Base-by-base conservation (phyloP, 2,329 filamentous ascomycete genomes). In the Fusarium sp. region DNA sequence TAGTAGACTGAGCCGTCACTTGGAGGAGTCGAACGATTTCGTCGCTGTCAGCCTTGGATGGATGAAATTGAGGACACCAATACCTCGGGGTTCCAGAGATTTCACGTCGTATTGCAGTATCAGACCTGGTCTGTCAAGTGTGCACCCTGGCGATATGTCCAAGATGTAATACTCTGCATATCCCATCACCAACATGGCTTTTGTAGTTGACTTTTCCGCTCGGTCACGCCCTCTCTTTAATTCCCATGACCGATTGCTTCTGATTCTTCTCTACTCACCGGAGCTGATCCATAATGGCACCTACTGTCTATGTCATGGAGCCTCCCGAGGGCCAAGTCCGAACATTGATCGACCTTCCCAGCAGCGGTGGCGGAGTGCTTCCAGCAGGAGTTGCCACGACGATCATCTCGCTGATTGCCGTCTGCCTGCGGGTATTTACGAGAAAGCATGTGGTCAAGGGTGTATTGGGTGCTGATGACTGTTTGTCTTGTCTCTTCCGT, bases 261-360 rank as follows among this genome's bases (percentile, higher is more conserved):
- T 49, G 47, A 19, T 25, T 25, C 6, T 38, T 25, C 1, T 23
- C 32, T 35, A 21, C 19, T 35, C 15, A 7, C 32, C 10, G 25
- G 23, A 27, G 25, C 32, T 9, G 17, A 15, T 32, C 25, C 41
- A 41, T 14, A 23, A 70, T 71, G 67, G 50, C 65, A 69, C 90
- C 92, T 45, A 94, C 95, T 82, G 88, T 91, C 55, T 72, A 66
- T 45, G 59, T 71, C 33, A 67, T 66, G 59, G 69, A 72, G 25
- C 67, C 68, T 11, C 71, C 66, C 2, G 32, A 49, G 27, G 69
- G 69, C 49, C 50, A 70, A 61, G 63, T 67, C 9, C 59, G 71
- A 17, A 65, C 60, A 4, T 23, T 53, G 19, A 41, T 56, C 23
- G 31, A 68, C 19, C 62, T 65, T 2, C 70, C 70, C 9, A 67